phyloP scores from a whole-genome alignment of 345 rosid species.

The Clarkia xantiana region DNA sequence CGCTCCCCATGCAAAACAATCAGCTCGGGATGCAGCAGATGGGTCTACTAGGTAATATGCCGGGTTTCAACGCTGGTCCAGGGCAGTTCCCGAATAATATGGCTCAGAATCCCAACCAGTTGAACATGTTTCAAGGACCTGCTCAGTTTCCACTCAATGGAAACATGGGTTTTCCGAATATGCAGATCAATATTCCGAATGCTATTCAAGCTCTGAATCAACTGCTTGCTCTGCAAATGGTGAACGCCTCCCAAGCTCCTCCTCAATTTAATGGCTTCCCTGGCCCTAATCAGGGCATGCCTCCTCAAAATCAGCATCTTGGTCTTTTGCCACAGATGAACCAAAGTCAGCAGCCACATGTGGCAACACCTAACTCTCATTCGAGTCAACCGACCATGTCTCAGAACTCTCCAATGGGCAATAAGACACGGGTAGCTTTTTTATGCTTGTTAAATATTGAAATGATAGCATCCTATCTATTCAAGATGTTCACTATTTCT shows the following conservation, averaged over 20 bases:
- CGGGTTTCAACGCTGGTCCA: slow-evolving; percentile 15
- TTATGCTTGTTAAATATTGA: neutral
- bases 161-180: slow-evolving; percentile 20
- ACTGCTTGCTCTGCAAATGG: slow-evolving; percentile 17
- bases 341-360: slow-evolving; percentile 21
- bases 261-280: slow-evolving; percentile 6
- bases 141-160: slow-evolving; percentile 9
- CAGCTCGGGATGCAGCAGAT: slow-evolving; percentile 9
- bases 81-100: slow-evolving; percentile 8
- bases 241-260: slow-evolving; percentile 13
- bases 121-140: slow-evolving; percentile 22
- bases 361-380: slow-evolving; percentile 10
- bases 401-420: slow-evolving; percentile 18
- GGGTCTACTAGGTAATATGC: slow-evolving; percentile 4
- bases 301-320: slow-evolving; percentile 21
- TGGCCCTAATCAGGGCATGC: slow-evolving; percentile 4
- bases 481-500: too few species aligned
- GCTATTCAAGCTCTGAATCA: slow-evolving; percentile 25
- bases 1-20: slow-evolving; percentile 7
- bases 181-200: slow-evolving; percentile 21
- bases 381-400: too few species aligned
- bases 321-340: slow-evolving; percentile 21
- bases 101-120: slow-evolving; percentile 4
- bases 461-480: too few species aligned
- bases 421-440: slow-evolving; percentile 12